Base-by-base conservation (phyloP, 2,329 filamentous ascomycete genomes). In the Zopfia rhizophila region DNA sequence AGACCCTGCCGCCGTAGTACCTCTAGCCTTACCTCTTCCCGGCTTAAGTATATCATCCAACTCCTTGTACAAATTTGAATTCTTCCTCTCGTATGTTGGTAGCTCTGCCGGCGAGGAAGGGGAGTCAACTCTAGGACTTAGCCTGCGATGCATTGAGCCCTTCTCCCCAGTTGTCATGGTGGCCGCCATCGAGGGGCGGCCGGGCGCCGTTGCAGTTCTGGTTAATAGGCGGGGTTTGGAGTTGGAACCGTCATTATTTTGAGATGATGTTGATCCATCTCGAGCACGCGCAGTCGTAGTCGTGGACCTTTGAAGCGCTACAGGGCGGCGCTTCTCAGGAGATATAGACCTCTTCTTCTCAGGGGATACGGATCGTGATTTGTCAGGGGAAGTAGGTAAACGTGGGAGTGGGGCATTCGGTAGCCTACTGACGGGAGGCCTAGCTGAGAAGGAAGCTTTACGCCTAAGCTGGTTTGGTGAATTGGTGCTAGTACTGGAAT, bases 21-120 rank as follows among this genome's bases (percentile, higher is more conserved):
- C n/a, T 10, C 21, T 40, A 38, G 27, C 38, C 21, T 33, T 41
- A 13, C 32, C 38, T 17, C 36, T 37, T 18, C 49, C 48, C 16
- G 51, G 50, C 28, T 51, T 55, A 4, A 68, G 51, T 4, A 67
- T 36, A 10, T 64, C 55, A 28, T 66, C 65, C n/a, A 69, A 54
- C 27, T 68, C 63, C 8, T 55, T 56, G 22, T 58, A 56, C 5
- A 66, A 29, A n/a, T 46, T 52, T 3, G 65, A 69, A 6, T 51
- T 66, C 3, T 58, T 68, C 21, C 58, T 61, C 8, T 17, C 22
- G 29, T 38, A 23, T 11, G 25, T 45, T 27, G 31, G 33, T 8
- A 14, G 22, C 18, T 14, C 14, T 17, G 13, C 14, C 4, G 3
- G 31, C 7, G 31, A 18, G 14, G 19, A 10, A n/a, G n/a, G n/a